Evolutionary conservation across 1,139 yeast genomes (phyloP).

Genomic region (Saccharomyces uvarum): DNA sequence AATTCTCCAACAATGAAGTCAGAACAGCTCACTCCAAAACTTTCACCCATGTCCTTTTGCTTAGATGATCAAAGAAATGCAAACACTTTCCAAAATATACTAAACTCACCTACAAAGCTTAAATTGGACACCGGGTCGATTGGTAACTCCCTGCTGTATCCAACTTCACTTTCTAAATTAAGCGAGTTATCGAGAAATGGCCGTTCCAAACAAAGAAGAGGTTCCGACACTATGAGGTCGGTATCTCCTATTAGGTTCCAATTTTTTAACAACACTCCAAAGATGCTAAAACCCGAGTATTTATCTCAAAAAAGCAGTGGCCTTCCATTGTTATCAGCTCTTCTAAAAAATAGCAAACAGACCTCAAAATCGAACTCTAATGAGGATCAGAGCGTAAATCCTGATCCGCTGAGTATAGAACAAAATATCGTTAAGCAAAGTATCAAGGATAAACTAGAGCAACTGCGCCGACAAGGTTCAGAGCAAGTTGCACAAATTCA

Average conservation of each 20-base stretch:
- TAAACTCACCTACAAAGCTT: constrained; percentile 24
- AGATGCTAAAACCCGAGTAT: constrained; percentile 28
- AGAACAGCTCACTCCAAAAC: constrained; percentile 21
- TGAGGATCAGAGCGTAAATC: constrained; percentile 1
- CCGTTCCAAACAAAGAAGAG: constrained; percentile 17
- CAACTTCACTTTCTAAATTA: constrained; percentile 30
- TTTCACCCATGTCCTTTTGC: constrained; percentile 26
- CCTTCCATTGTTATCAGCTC: constrained; percentile 21
- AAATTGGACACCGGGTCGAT: constrained; percentile 75
- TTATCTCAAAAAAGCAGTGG: constrained; percentile 13
- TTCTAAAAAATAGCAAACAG: constrained; percentile 12
- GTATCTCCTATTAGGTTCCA: constrained; percentile 21
- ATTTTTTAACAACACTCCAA: constrained; percentile 17
- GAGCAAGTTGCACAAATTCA: background rate
- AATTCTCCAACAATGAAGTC: constrained; percentile 21
- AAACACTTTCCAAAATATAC: constrained; percentile 14
- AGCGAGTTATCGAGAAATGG: constrained; percentile 22
- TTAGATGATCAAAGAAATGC: constrained; percentile 21
- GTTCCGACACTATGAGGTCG: constrained; percentile 22
- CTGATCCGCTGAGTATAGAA: background rate
- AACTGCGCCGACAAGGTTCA: constrained; percentile 14
- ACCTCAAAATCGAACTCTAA: constrained; percentile 2
- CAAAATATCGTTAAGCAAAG: constrained; percentile 7
- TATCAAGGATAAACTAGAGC: constrained; percentile 20
- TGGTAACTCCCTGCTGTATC: constrained; percentile 47